These are phyloP conservation scores for Euclidium syriacum DNA, from an alignment of 345 rosid genomes.

Conservation along the genomic window DNA sequence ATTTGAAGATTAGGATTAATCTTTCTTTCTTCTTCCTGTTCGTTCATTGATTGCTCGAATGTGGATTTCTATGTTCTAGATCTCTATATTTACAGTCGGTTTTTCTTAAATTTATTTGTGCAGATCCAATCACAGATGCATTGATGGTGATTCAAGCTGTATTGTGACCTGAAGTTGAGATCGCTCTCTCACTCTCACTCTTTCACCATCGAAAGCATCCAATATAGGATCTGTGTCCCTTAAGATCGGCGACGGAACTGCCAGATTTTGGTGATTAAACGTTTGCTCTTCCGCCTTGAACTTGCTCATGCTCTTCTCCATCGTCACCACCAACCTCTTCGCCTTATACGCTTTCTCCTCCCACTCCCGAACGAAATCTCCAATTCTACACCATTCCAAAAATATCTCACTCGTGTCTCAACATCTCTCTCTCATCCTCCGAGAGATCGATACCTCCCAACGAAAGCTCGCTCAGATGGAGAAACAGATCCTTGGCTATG, in stretches of 20 bases:
- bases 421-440: slow-evolving; percentile 59
- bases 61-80: no score
- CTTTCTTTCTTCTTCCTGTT: no score
- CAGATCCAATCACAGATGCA: no score
- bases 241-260: slow-evolving; percentile 77
- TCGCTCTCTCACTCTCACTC: background rate
- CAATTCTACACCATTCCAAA: slow-evolving; percentile 21
- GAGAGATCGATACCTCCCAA: slow-evolving; percentile 68
- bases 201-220: background rate
- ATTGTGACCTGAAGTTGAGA: no score
- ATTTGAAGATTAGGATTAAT: no score
- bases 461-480: slow-evolving; percentile 65
- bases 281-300: slow-evolving; percentile 63
- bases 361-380: slow-evolving; percentile 16
- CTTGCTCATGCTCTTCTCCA: slow-evolving; percentile 75
- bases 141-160: no score
- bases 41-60: no score
- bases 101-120: no score
- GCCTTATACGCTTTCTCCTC: slow-evolving; percentile 78
- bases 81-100: no score
- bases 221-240: slow-evolving; percentile 69
- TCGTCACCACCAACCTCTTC: no score
- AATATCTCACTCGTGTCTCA: slow-evolving; percentile 67
- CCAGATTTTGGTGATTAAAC: slow-evolving; percentile 59
- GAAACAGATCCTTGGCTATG: slow-evolving; percentile 62